Evolutionary conservation across 75 land plant genomes (phyloP).

Genomic region (Ceratopteris richardii): DNA sequence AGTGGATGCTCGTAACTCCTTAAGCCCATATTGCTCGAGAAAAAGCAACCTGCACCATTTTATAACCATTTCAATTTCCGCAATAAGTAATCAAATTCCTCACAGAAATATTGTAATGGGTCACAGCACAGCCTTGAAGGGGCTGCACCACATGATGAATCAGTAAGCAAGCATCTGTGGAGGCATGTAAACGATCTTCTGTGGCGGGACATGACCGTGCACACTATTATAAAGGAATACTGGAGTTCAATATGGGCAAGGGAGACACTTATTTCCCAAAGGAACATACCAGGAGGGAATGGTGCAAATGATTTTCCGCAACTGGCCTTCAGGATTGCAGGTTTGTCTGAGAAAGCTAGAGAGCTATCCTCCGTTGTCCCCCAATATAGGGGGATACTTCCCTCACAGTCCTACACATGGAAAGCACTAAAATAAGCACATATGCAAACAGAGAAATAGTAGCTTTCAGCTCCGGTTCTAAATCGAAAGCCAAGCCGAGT

Average conservation of each 20-base stretch:
- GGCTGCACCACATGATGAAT: neutral
- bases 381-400: slow-evolving; percentile 78
- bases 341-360: slow-evolving; percentile 72
- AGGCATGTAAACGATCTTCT: neutral
- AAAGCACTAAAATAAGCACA: neutral
- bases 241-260: neutral
- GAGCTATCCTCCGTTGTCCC: slow-evolving; percentile 68
- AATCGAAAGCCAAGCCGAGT: neutral
- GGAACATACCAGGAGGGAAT: slow-evolving; percentile 78
- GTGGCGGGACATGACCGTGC: neutral
- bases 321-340: slow-evolving; percentile 49
- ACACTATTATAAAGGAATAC: neutral
- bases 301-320: slow-evolving; percentile 99
- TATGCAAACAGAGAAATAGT: neutral
- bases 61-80: too few relatives aligned
- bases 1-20: slow-evolving; percentile 80
- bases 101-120: neutral
- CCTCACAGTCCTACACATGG: slow-evolving; percentile 87
- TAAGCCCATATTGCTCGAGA: slow-evolving; percentile 65
- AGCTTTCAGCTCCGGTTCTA: neutral
- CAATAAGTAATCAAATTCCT: neutral
- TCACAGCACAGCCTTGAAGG: neutral
- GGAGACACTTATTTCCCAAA: too few relatives aligned
- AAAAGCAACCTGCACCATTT: slow-evolving; percentile 63
- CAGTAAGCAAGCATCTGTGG: neutral